phyloP scores from a whole-genome alignment of 2,329 filamentous ascomycete species.

The Monosporascus ibericus region DNA sequence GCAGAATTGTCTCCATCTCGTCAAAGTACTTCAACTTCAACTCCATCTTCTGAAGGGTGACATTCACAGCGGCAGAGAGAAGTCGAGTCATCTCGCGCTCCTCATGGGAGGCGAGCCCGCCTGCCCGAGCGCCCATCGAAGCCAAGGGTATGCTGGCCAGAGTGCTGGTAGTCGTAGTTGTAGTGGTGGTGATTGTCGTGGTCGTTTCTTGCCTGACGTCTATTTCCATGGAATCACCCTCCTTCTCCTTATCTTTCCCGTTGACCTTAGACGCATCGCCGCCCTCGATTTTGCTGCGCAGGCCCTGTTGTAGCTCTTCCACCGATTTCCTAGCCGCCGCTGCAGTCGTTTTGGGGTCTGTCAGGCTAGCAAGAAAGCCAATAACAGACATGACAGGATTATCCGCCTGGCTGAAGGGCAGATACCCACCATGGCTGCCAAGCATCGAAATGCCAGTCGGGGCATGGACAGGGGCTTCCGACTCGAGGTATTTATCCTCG shows the following conservation, averaged over 20 bases:
- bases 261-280: constrained; percentile 40
- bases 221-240: constrained; percentile 57
- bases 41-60: constrained; percentile 92
- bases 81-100: constrained; percentile 94
- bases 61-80: constrained; percentile 85
- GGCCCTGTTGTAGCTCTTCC: constrained; percentile 73
- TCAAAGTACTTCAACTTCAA: constrained; percentile 94
- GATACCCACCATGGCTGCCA: constrained; percentile 67
- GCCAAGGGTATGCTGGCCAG: constrained; percentile 78
- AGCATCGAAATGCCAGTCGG: constrained; percentile 59
- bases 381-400: constrained; percentile 97
- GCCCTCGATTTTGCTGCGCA: constrained; percentile 71
- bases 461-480: constrained; percentile 52
- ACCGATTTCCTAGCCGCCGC: constrained; percentile 85
- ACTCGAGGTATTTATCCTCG: constrained; percentile 92
- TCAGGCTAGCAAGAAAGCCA: constrained; percentile 84
- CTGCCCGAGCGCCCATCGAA: constrained; percentile 76
- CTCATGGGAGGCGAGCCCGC: constrained; percentile 87
- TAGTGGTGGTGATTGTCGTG: constrained; percentile 44
- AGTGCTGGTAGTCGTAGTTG: constrained; percentile 39
- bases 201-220: constrained; percentile 49
- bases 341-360: constrained; percentile 83
- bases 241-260: constrained; percentile 55
- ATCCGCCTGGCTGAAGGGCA: constrained; percentile 87
- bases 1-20: constrained; percentile 88